Conservation (phyloP, 2,329 filamentous ascomycete genomes). For the Diplodia mutila region DNA sequence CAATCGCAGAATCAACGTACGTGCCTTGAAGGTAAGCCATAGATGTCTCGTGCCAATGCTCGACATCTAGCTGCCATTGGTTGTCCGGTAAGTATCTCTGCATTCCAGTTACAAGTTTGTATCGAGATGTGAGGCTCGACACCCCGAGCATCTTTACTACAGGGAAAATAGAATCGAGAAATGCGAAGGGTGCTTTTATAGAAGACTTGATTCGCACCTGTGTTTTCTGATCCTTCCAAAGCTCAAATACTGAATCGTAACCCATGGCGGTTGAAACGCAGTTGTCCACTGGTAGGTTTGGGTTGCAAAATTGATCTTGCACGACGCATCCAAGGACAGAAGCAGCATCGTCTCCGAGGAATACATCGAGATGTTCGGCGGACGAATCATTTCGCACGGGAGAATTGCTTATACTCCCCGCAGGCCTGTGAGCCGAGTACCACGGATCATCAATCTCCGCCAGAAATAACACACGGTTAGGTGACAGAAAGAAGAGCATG, state of each 20-base stretch:
- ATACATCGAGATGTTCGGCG: background rate
- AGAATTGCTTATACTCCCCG: background rate
- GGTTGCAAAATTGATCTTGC: conserved; percentile 27
- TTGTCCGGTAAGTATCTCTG: conserved; percentile 13
- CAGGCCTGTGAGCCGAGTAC: conserved; percentile 33
- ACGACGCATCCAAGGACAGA: conserved; percentile 24
- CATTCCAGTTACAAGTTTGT: background rate
- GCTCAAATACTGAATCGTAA: background rate
- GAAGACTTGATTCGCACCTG: background rate
- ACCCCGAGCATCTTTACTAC: too few relatives aligned
- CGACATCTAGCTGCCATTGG: conserved; percentile 29
- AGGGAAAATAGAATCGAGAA: too few relatives aligned
- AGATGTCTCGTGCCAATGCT: conserved; percentile 19
- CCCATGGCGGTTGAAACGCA: background rate
- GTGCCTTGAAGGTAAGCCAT: conserved; percentile 23
- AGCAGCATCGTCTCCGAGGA: conserved; percentile 9
- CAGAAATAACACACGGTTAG: conserved; percentile 34
- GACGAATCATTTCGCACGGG: background rate
- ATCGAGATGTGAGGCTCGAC: too few relatives aligned
- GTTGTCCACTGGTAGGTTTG: background rate
- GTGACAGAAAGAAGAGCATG: conserved; percentile 37
- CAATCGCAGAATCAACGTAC: background rate
- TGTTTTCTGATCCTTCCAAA: background rate
- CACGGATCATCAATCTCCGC: conserved; percentile 36
- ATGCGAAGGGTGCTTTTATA: background rate